Conservation (phyloP, 441 rosid species). For the Manihot esculenta region DNA sequence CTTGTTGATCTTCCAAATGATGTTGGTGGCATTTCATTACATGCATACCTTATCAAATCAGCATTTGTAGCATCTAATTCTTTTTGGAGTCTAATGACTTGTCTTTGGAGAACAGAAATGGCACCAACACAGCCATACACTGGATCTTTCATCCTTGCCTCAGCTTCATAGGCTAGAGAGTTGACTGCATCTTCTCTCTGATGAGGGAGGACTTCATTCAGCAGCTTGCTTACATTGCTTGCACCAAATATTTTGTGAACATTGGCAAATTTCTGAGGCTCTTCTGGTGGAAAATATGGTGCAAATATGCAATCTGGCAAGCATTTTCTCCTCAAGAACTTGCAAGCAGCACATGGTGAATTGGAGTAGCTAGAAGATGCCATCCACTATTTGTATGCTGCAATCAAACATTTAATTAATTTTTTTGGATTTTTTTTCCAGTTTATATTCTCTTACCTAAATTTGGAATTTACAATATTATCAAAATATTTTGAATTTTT, state of each 20-base stretch:
- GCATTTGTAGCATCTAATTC: slow-evolving; percentile 88
- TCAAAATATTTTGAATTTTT: no score
- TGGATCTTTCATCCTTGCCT: slow-evolving; percentile 86
- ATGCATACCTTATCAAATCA: slow-evolving; percentile 63
- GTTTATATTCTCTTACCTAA: no score
- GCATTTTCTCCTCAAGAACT: slow-evolving; percentile 88
- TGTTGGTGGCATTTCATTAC: slow-evolving; percentile 39
- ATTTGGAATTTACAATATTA: no score
- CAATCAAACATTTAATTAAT: background rate
- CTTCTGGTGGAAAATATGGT: slow-evolving; percentile 94
- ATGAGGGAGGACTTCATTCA: slow-evolving; percentile 82
- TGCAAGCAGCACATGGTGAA: slow-evolving; percentile 98
- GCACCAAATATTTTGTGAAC: slow-evolving; percentile 97
- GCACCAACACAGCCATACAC: slow-evolving; percentile 92
- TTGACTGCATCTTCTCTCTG: slow-evolving; percentile 95
- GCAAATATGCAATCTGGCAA: slow-evolving; percentile 89
- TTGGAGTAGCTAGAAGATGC: slow-evolving; percentile 78
- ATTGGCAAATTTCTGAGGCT: slow-evolving; percentile 93
- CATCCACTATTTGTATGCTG: slow-evolving; percentile 22
- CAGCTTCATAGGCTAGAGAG: slow-evolving; percentile 92
- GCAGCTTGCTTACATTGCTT: slow-evolving; percentile 85
- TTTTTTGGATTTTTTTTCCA: no score
- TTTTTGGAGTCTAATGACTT: slow-evolving; percentile 81
- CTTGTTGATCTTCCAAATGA: slow-evolving; percentile 34
- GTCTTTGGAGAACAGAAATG: slow-evolving; percentile 86